A percentile compares a stretch with the other conserved stretches of the same genome.
Conservation (phyloP, 495 filamentous ascomycete species). For the Penicillium cosmopolitanum region DNA sequence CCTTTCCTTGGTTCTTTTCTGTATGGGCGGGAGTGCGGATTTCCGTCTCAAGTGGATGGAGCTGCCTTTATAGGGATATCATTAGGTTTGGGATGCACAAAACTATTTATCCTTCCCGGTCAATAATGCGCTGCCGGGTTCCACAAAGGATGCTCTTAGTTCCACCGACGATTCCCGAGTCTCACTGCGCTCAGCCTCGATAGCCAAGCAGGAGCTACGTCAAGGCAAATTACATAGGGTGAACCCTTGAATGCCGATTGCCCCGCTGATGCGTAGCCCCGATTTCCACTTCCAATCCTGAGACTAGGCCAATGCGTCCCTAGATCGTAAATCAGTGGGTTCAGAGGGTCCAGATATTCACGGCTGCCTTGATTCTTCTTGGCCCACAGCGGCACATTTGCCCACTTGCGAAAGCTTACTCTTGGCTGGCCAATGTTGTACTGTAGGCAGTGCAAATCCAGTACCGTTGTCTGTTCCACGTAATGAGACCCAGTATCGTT, state of each 20-base stretch:
- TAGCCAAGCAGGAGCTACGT: conserved; percentile 2
- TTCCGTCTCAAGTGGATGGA: not conserved
- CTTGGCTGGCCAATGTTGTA: not conserved
- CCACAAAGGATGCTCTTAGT: conserved; percentile 2
- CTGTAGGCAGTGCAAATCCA: not conserved
- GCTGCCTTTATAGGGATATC: not conserved
- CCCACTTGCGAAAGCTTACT: conserved; percentile 2
- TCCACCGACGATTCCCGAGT: not conserved
- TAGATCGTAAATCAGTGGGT: not conserved
- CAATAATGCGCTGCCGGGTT: not conserved
- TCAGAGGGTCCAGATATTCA: not conserved
- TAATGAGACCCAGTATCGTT: too few relatives aligned
- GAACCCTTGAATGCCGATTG: conserved; percentile 1
- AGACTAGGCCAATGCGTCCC: not conserved
- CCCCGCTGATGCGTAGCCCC: not conserved
- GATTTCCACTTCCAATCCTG: not conserved
- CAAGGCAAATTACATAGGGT: conserved; percentile 1
- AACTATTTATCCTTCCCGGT: conserved; percentile 2
- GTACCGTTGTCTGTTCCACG: not conserved
- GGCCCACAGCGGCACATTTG: conserved; percentile 1
- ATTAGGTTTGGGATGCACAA: not conserved
- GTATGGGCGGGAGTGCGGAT: not conserved
- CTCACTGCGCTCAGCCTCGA: conserved; percentile 4
- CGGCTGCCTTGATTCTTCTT: not conserved
- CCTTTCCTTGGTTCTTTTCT: not conserved